Evolutionary conservation across 192 early-diverging fungal genomes (phyloP), one percentile per base, ranked within the genome.

Genomic region (Coemansia sp.): DNA sequence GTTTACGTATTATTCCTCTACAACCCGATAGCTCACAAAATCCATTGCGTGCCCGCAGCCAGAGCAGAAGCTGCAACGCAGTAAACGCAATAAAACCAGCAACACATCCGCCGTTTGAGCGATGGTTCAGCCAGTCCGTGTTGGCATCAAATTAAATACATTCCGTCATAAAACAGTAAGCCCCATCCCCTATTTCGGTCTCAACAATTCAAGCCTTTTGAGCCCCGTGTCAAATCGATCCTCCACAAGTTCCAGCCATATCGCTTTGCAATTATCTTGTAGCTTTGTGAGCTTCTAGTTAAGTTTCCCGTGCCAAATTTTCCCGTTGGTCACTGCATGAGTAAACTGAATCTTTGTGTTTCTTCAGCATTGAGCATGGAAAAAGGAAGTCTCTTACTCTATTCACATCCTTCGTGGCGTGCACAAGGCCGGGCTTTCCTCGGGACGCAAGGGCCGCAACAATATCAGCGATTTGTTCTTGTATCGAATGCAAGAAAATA

Each of bases 131-230:
- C 58, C 63, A 30, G 46, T n/a, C 43, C 35, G 35, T 48, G 23
- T 33, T 52, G 2, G 11, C 46, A 44, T 65, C 43, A 48, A 46
- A 63, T 71, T 71, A 71, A 66, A 71, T 60, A 34, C 69, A 66
- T 72, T 65, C 70, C 49, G 63, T 15, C 39, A 41, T 38, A 53
- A 34, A 58, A 63, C 70, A 72, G 70, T 72, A 72, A 39, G 64
- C 58, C 57, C 49, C 48, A 45, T 66, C 63, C 70, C 70, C 46
- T n/a, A 7, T 66, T 66, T 36, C 56, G 56, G 44, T 30, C 66
- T 59, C 56, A 56, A 59, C 35, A 34, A 59, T 38, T 7, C 57
- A 59, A 59, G 6, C n/a, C 12, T 15, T 33, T n/a, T 36, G 57
- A 34, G 35, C 57, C 57, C 57, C 57, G 57, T 34, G 57, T n/a